Evolutionary conservation across 257 asterid genomes (phyloP).

Genomic region (Capsicum chinense): DNA sequence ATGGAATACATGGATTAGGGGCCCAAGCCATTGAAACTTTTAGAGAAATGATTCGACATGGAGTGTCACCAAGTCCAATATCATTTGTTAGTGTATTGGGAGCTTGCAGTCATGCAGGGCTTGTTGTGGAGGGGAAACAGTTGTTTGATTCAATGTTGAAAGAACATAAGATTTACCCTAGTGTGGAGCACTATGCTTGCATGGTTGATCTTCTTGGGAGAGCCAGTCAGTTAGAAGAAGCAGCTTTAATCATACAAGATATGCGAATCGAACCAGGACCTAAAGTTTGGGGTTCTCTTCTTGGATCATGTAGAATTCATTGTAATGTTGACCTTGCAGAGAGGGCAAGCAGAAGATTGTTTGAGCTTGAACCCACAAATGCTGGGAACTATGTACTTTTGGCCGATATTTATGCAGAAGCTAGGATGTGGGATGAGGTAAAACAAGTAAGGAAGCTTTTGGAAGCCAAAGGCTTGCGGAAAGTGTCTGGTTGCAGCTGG

Average conservation of each 20-base stretch:
- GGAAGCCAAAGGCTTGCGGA: conserved; percentile 72
- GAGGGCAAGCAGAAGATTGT: conserved; percentile 67
- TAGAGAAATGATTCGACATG: conserved; percentile 63
- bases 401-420: conserved; percentile 82
- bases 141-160: conserved; percentile 68
- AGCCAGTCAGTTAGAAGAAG: conserved; percentile 79
- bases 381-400: conserved; percentile 93
- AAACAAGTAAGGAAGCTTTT: conserved; percentile 66
- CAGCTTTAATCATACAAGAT: conserved; percentile 66
- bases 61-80: conserved; percentile 70
- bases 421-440: conserved; percentile 84
- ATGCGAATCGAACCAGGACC: conserved; percentile 83
- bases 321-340: conserved; percentile 78
- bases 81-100: conserved; percentile 80
- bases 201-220: conserved; percentile 94
- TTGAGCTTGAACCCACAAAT: conserved; percentile 84
- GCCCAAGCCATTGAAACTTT: conserved; percentile 58
- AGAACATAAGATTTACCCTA: conserved; percentile 56
- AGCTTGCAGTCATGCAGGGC: conserved; percentile 95
- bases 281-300: conserved; percentile 86
- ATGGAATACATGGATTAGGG: conserved; percentile 79
- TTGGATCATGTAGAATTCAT: conserved; percentile 88
- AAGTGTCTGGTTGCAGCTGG: conserved; percentile 89
- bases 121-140: conserved; percentile 68
- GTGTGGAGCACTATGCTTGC: conserved; percentile 85